A percentile compares a stretch with the other conserved stretches of the same genome.
phyloP scores from a whole-genome alignment of 2,329 filamentous ascomycete species.

The Ilyonectria mors-panacis region DNA sequence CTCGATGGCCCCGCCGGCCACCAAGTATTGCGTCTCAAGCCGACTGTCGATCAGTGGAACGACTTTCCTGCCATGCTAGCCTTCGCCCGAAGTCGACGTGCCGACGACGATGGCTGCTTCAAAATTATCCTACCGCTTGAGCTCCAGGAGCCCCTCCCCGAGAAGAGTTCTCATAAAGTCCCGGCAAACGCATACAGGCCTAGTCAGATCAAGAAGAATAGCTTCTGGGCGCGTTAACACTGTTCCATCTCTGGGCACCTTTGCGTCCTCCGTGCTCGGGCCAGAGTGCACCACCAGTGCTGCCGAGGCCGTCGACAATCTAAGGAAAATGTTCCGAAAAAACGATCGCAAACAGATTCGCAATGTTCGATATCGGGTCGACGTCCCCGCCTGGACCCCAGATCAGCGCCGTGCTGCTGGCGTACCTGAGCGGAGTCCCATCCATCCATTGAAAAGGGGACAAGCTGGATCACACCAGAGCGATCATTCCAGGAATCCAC shows the following conservation, averaged over 20 bases:
- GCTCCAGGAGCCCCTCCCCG: conserved; percentile 51
- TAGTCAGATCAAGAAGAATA: conserved; percentile 53
- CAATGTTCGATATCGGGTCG: conserved; percentile 55
- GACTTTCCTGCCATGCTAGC: conserved; percentile 56
- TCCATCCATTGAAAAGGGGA: conserved; percentile 57
- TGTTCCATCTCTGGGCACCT: conserved; percentile 52
- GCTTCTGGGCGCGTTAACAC: conserved; percentile 57
- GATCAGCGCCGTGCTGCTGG: conserved; percentile 54
- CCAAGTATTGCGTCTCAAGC: conserved; percentile 53
- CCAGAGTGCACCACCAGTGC: conserved; percentile 45
- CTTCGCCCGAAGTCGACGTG: conserved; percentile 49
- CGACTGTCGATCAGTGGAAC: conserved; percentile 53
- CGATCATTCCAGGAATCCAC: conserved; percentile 58
- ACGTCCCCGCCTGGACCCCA: conserved; percentile 57
- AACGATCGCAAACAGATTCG: conserved; percentile 55
- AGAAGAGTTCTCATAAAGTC: conserved; percentile 49
- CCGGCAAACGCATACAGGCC: conserved; percentile 56
- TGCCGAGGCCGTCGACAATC: conserved; percentile 50
- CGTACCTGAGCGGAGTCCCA: conserved; percentile 55
- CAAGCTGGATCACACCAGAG: conserved; percentile 54
- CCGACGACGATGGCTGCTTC: conserved; percentile 56
- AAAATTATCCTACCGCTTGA: conserved; percentile 54
- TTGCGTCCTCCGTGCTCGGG: conserved; percentile 46
- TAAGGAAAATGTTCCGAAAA: conserved; percentile 55
- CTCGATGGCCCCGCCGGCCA: conserved; percentile 51